Evolutionary conservation across 2,329 filamentous ascomycete genomes (phyloP).

Genomic region (Rugonectria rugulosa): DNA sequence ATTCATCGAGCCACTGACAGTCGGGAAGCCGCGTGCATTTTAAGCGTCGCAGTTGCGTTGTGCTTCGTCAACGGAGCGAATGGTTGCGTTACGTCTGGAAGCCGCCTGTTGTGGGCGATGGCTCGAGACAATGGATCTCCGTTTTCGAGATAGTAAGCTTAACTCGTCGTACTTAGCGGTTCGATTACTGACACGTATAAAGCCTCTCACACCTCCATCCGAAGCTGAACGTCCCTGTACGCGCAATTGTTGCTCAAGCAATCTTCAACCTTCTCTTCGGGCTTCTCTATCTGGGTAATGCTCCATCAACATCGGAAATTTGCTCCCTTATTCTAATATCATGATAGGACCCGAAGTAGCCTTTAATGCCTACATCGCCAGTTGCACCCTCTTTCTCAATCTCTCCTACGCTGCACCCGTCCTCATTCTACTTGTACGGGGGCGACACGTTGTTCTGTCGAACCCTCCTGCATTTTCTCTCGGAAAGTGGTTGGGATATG

Average conservation of each 20-base stretch:
- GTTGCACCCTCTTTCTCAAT: constrained; percentile 55
- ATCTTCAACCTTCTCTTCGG: constrained; percentile 54
- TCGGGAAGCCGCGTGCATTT: constrained; percentile 47
- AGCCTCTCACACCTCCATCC: constrained; percentile 47
- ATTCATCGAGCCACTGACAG: constrained; percentile 51
- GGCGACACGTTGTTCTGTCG: constrained; percentile 41
- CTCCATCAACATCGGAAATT: rapidly evolving
- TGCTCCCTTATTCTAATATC: not conserved
- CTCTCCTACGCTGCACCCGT: constrained; percentile 55
- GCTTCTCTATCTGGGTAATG: constrained; percentile 48
- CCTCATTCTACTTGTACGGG: constrained; percentile 46
- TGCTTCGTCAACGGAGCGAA: constrained; percentile 56
- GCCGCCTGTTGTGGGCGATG: constrained; percentile 54
- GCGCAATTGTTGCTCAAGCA: constrained; percentile 50
- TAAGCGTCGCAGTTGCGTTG: constrained; percentile 51
- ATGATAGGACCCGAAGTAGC: constrained; percentile 49
- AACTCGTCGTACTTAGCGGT: too few relatives aligned
- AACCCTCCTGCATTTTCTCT: constrained; percentile 43
- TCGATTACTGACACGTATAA: not conserved
- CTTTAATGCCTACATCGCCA: constrained; percentile 55
- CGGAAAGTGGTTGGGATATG: constrained; percentile 37
- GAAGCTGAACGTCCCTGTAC: constrained; percentile 51
- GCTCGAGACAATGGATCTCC: constrained; percentile 53
- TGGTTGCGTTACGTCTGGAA: constrained; percentile 52
- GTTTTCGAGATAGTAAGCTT: constrained; percentile 37